Conservation (phyloP, 2,329 filamentous ascomycete species). For the Colletotrichum salicis region DNA sequence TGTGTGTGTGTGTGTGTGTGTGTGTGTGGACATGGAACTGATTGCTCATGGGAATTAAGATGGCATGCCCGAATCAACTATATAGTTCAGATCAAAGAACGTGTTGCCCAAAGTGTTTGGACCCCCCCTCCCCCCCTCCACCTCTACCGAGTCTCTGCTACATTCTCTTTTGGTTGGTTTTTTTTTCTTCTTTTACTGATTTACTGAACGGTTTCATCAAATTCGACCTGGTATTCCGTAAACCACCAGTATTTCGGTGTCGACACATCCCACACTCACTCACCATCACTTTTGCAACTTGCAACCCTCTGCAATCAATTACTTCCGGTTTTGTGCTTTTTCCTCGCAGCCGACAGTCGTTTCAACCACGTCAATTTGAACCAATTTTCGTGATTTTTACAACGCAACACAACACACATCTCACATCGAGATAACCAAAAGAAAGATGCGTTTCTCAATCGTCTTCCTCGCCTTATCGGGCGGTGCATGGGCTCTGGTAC, state of each 20-base stretch:
- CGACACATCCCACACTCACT: constrained; percentile 1
- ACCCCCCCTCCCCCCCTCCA: neutral
- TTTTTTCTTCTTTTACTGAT: neutral
- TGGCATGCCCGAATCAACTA: constrained; percentile 29
- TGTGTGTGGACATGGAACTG: neutral
- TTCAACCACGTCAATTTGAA: constrained; percentile 13
- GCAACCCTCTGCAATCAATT: neutral
- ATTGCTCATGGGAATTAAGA: constrained; percentile 18
- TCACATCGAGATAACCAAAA: neutral
- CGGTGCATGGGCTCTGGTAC: constrained; percentile 27
- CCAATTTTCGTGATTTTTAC: neutral
- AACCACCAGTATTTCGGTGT: constrained; percentile 21
- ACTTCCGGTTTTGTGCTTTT: neutral
- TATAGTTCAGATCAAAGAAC: constrained; percentile 34
- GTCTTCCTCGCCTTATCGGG: constrained; percentile 25
- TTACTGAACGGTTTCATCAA: constrained; percentile 1
- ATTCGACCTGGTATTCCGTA: neutral
- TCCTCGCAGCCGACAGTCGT: constrained; percentile 21
- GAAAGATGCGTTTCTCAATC: constrained; percentile 25
- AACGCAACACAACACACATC: neutral
- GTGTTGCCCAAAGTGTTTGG: constrained; percentile 8
- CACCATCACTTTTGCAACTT: constrained; percentile 27
- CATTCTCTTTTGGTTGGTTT: constrained; percentile 25
- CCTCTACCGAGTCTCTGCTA: constrained; percentile 12
- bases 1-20: too few species aligned